These are phyloP conservation scores for Yamadazyma dendronema DNA, from an alignment of 1,139 yeast species.

Conservation along the genomic window DNA sequence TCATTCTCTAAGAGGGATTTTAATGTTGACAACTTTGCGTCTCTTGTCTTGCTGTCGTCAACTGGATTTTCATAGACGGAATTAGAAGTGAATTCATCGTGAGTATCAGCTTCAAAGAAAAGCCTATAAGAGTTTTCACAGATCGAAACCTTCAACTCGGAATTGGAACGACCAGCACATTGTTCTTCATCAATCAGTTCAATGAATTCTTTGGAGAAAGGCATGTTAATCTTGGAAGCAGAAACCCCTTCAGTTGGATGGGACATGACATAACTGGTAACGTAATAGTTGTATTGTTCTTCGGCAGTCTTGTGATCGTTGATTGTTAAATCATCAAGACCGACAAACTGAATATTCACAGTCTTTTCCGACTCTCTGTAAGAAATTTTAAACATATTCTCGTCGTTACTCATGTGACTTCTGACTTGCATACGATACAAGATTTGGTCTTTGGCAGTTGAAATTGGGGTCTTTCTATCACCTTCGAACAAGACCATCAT, in stretches of 20 bases:
- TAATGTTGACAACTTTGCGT: slow-evolving; percentile 28
- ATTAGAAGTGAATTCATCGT: slow-evolving; percentile 73
- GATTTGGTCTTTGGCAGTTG: slow-evolving; percentile 85
- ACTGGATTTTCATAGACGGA: slow-evolving; percentile 39
- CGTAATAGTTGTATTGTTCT: slow-evolving; percentile 87
- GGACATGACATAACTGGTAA: slow-evolving; percentile 89
- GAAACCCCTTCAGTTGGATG: slow-evolving; percentile 97
- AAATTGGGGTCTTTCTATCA: slow-evolving; percentile 63
- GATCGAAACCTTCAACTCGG: slow-evolving; percentile 78
- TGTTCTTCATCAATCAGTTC: slow-evolving; percentile 58
- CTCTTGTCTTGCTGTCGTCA: slow-evolving; percentile 23
- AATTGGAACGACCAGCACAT: slow-evolving; percentile 64
- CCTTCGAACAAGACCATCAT: slow-evolving; percentile 77
- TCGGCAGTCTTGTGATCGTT: slow-evolving; percentile 73
- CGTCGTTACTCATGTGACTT: slow-evolving; percentile 76
- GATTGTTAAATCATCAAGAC: slow-evolving; percentile 82
- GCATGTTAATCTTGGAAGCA: slow-evolving; percentile 71
- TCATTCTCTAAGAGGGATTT: slow-evolving; percentile 31
- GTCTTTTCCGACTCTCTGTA: slow-evolving; percentile 53
- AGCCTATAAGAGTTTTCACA: slow-evolving; percentile 77
- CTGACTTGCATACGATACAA: slow-evolving; percentile 87
- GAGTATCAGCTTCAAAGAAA: slow-evolving; percentile 78
- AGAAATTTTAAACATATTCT: slow-evolving; percentile 86
- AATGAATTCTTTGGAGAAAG: slow-evolving; percentile 64
- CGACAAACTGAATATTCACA: slow-evolving; percentile 80